Percentiles rank a stretch among this genome's conserved stretches.
Conservation (phyloP, 225 moss, liverwort and hornwort species). For the Ulota crispa region DNA sequence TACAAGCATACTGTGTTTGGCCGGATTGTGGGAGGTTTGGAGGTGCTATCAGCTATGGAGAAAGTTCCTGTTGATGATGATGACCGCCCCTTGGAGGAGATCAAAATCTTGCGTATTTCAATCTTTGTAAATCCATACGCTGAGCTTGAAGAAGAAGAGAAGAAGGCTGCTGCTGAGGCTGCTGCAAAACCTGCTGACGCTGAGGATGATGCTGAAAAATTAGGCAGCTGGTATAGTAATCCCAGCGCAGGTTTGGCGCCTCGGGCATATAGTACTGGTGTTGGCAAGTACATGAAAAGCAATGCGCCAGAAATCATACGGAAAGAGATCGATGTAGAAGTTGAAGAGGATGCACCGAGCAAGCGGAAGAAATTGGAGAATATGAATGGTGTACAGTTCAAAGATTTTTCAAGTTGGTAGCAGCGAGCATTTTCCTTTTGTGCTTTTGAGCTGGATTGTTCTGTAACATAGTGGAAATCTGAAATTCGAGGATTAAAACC, state of each 20-base stretch:
- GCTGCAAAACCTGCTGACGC: conserved; percentile 43
- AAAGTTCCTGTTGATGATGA: conserved; percentile 90
- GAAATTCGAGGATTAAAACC: background rate
- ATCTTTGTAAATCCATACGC: conserved; percentile 90
- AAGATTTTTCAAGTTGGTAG: conserved; percentile 68
- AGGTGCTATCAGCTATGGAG: conserved; percentile 78
- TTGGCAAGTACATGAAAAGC: conserved; percentile 61
- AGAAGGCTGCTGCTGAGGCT: conserved; percentile 53
- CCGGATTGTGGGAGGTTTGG: conserved; percentile 82
- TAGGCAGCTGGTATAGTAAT: conserved; percentile 68
- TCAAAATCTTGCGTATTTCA: conserved; percentile 65
- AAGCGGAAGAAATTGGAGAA: conserved; percentile 47
- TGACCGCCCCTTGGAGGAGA: conserved; percentile 87
- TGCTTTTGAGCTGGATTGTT: background rate
- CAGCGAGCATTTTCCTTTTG: background rate
- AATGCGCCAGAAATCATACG: conserved; percentile 23
- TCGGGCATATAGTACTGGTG: conserved; percentile 55
- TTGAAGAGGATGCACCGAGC: conserved; percentile 31
- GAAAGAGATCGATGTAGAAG: conserved; percentile 30
- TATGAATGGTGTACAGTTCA: conserved; percentile 54
- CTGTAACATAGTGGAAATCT: conserved; percentile 25
- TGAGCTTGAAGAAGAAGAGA: conserved; percentile 87
- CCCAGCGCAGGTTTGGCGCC: conserved; percentile 57
- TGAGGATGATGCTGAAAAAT: conserved; percentile 63
- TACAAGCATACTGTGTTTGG: conserved; percentile 98